Base-by-base conservation (phyloP, 106 monocot genomes). In the Ottelia alismoides region DNA sequence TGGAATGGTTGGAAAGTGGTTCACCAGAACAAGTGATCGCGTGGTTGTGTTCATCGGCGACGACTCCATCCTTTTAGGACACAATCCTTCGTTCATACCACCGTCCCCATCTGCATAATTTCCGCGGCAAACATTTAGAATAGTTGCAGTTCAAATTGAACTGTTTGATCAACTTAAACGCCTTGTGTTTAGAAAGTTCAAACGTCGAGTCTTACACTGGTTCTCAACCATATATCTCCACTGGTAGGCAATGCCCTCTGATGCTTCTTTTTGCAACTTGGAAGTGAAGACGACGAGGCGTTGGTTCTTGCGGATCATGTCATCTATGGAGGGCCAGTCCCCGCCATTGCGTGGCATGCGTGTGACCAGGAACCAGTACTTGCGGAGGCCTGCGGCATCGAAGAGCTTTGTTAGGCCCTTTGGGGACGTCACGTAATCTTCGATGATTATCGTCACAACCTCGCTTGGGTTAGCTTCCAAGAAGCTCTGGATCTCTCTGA, bases 241-340 rank as follows among this genome's bases (percentile, higher is more conserved):
- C n/a, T n/a, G n/a, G n/a, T n/a, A n/a, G n/a, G n/a, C 81, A 20
- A 87, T 78, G 32, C 86, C 86, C 20, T 87, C 86, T 0, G 80
- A 62, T 47, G 67, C 71, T 55, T 87, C 81, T 57, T 87, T 87
- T n/a, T 53, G 61, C 6, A 53, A 57, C 65, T 87, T 87, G 3
- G n/a, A n/a, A n/a, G n/a, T n/a, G n/a, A n/a, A n/a, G n/a, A n/a
- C n/a, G n/a, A n/a, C n/a, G n/a, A n/a, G n/a, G n/a, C n/a, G n/a
- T n/a, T n/a, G n/a, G n/a, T n/a, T n/a, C n/a, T n/a, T n/a, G n/a
- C n/a, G n/a, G n/a, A n/a, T n/a, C n/a, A n/a, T n/a, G n/a, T n/a
- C n/a, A n/a, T n/a, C n/a, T n/a, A n/a, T n/a, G n/a, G n/a, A n/a
- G n/a, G n/a, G n/a, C n/a, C n/a, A n/a, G n/a, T n/a, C n/a, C n/a